These are phyloP conservation scores for Mycena capillaripes DNA, from an alignment of 768 basidiomycete genomes.

Conservation along the genomic window DNA sequence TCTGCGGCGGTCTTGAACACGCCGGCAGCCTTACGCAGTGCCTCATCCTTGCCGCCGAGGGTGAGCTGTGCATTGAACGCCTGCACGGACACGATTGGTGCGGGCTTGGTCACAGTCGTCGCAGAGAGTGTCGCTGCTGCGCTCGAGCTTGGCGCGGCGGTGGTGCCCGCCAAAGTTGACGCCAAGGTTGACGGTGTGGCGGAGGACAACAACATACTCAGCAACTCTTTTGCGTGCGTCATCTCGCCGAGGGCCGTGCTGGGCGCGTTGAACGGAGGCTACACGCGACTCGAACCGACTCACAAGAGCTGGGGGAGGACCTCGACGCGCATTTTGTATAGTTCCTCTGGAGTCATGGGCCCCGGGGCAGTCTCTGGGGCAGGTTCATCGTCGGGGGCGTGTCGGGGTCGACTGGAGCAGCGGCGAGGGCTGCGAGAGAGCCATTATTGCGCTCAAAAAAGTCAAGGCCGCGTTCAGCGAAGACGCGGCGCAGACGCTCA, in stretches of 20 bases:
- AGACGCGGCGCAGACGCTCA: slow-evolving; percentile 76
- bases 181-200: slow-evolving; percentile 34
- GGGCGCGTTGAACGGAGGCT: slow-evolving; percentile 13
- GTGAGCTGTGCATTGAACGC: slow-evolving; percentile 80
- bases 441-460: slow-evolving; percentile 73
- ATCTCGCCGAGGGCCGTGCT: slow-evolving; percentile 87
- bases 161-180: no score
- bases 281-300: slow-evolving; percentile 51
- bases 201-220: slow-evolving; percentile 69
- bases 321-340: slow-evolving; percentile 80
- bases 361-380: slow-evolving; percentile 47
- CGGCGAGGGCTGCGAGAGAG: slow-evolving; percentile 18
- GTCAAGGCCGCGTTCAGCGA: slow-evolving; percentile 79
- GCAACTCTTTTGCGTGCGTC: slow-evolving; percentile 79
- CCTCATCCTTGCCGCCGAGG: slow-evolving; percentile 86
- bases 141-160: background rate
- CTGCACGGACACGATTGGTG: slow-evolving; percentile 75
- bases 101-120: slow-evolving; percentile 75
- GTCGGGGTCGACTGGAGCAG: slow-evolving; percentile 43
- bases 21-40: slow-evolving; percentile 79
- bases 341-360: slow-evolving; percentile 80
- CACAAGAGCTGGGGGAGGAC: slow-evolving; percentile 81
- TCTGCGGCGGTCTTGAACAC: slow-evolving; percentile 80
- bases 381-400: slow-evolving; percentile 45
- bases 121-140: slow-evolving; percentile 60